Conservation (phyloP, 805 yeast genomes). For the Teunomyces panamensis region DNA sequence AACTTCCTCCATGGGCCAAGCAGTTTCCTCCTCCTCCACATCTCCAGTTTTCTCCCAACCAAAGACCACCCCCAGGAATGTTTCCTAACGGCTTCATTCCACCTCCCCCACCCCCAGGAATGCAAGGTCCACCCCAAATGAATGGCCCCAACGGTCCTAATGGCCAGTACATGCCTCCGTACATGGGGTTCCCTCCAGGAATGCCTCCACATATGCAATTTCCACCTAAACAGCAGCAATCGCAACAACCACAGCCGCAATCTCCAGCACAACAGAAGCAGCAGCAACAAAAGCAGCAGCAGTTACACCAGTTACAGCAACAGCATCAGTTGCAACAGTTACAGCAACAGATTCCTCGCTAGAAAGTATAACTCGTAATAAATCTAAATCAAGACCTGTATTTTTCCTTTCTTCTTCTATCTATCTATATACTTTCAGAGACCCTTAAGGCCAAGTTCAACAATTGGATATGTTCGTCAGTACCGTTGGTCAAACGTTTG, state of each 20-base stretch:
- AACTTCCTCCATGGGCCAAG: constrained; percentile 27
- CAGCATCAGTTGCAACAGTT: constrained; percentile 3
- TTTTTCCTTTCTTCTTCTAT: not conserved
- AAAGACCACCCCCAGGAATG: constrained; percentile 32
- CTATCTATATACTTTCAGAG: constrained; percentile 11
- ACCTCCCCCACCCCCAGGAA: constrained; percentile 11
- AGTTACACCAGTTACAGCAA: not conserved
- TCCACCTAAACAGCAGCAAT: constrained; percentile 7
- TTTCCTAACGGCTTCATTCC: constrained; percentile 30
- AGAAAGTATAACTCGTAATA: not conserved
- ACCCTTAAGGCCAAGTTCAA: constrained; percentile 53
- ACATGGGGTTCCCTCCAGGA: constrained; percentile 18
- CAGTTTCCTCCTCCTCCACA: constrained; percentile 17
- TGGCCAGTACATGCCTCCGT: constrained; percentile 8
- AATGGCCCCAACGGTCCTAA: constrained; percentile 9
- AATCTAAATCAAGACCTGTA: not conserved
- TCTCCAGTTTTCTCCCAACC: constrained; percentile 10
- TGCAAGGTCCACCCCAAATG: constrained; percentile 11
- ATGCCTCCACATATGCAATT: constrained; percentile 17
- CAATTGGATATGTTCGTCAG: constrained; percentile 84
- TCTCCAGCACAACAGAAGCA: constrained; percentile 11
- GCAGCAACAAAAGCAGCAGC: constrained; percentile 7
- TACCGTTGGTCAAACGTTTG: constrained; percentile 71
- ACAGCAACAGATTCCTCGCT: constrained; percentile 6
- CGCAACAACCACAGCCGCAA: constrained; percentile 12